A percentile compares a stretch with the other conserved stretches of the same genome.
Evolutionary conservation across 352 stramenopile species (phyloP).

Genomic region (Pythium dissotocum): DNA sequence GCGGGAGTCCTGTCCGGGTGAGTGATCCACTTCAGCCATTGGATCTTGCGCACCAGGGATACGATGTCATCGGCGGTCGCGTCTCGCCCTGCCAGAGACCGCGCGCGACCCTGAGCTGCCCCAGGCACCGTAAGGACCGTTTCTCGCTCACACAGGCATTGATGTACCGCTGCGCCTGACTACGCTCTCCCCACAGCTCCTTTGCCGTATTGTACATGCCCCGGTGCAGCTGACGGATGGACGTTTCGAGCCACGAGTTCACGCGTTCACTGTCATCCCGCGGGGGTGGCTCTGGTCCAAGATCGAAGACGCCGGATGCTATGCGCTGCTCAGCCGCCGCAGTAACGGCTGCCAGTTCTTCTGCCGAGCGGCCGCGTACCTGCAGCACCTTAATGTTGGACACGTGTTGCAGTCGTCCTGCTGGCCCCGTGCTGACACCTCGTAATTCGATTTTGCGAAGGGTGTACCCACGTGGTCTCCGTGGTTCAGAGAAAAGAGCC

Average conservation of each 20-base stretch:
- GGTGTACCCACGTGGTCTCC: neutral
- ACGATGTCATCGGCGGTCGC: neutral
- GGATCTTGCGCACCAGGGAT: neutral
- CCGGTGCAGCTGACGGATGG: neutral
- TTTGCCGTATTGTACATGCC: neutral
- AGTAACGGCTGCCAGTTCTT: neutral
- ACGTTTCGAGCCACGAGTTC: neutral
- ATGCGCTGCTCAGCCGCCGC: neutral
- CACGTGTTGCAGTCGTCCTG: neutral
- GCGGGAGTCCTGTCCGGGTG: neutral
- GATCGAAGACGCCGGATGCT: neutral
- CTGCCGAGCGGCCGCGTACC: neutral
- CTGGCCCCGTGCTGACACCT: neutral
- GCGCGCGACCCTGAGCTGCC: neutral
- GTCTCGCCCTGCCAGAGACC: neutral
- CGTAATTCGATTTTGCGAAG: neutral
- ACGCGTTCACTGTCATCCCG: neutral
- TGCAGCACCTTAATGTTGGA: neutral
- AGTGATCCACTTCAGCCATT: neutral
- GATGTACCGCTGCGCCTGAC: neutral
- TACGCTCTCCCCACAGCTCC: neutral
- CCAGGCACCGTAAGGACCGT: neutral
- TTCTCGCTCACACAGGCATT: slow-evolving; percentile 5
- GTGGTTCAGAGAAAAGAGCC: neutral
- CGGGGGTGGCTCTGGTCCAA: neutral